A percentile compares a stretch with the other conserved stretches of the same genome.
These are phyloP conservation scores for Penicillium daleae DNA, from an alignment of 495 filamentous ascomycete species.

Conservation along the genomic window DNA sequence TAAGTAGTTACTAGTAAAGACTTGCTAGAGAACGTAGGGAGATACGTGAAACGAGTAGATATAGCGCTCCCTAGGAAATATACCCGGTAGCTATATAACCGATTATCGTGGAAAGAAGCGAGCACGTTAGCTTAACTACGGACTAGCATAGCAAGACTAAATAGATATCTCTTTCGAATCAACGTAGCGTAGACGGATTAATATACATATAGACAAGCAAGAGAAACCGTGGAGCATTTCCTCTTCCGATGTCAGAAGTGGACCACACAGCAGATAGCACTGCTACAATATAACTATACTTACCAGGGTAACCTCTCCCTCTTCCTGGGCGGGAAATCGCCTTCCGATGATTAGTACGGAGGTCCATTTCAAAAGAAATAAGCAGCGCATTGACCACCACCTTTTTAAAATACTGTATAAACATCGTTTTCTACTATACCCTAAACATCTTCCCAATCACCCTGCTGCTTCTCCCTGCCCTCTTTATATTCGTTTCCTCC, in stretches of 20 bases:
- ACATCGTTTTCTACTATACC: too few species aligned
- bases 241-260: slow-evolving; percentile 39
- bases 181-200: slow-evolving; percentile 26
- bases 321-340: slow-evolving; percentile 35
- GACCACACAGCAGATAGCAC: slow-evolving; percentile 32
- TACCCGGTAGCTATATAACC: slow-evolving; percentile 18
- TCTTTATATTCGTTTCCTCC: too few species aligned
- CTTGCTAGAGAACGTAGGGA: slow-evolving; percentile 22
- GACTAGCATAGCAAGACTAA: slow-evolving; percentile 39
- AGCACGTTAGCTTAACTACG: slow-evolving; percentile 34
- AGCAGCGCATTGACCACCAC: too few species aligned
- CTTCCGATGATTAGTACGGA: slow-evolving; percentile 32
- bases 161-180: slow-evolving; percentile 37
- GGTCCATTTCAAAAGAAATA: too few species aligned
- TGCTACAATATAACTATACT: slow-evolving; percentile 36
- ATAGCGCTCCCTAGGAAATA: slow-evolving; percentile 34
- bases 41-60: slow-evolving; percentile 34
- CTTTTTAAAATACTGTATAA: too few species aligned
- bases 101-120: slow-evolving; percentile 35
- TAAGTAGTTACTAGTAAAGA: slow-evolving; percentile 11
- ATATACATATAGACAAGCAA: slow-evolving; percentile 34
- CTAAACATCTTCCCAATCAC: too few species aligned
- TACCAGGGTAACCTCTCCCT: slow-evolving; percentile 39
- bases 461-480: too few species aligned
- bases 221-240: slow-evolving; percentile 41